Evolutionary conservation across 78 protist genomes (phyloP), one percentile per base, ranked within the genome.

Genomic region (Tieghemostelium lacteum): DNA sequence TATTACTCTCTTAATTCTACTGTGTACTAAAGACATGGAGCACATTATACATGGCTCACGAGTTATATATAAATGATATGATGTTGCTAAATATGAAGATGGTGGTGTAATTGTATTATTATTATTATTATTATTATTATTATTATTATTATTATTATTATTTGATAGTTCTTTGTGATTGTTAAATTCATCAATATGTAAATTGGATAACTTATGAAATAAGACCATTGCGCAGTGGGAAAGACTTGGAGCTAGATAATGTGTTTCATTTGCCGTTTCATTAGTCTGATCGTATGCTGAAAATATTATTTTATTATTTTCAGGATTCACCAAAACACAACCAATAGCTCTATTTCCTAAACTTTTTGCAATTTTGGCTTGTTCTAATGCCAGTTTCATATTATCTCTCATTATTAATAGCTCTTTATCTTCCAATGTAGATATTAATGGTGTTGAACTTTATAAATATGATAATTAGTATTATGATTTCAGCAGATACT

Each of bases 1-100:
- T 0, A 83, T 52, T 14, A 83, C 89, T 37, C 89, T 45, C 39
- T 83, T 69, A 22, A 83, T 61, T 57, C 89, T 66, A 39, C 71
- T 57, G 37, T 83, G 89, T 14, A 83, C 89, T 0, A 83, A 28
- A 2, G 89, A 75, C 89, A 83, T 83, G 3, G 89, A 83, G 31
- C 89, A 83, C 88, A 78, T 78, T 5, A 78, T 7, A 55, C 88
- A 78, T 7, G 88, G 88, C 36, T 78, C 88, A 40, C 66, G 66
- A 2, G 78, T 83, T 0, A 83, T 34, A 31, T 69, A 83, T 28
- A 83, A 57, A 42, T 55, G 73, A 26, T 42, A 52, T 6, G 6
- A 45, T 45, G 10, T 10, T 31, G 71, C 66, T 77, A 83, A 69
- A 1, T 69, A 2, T 42, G 78, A 83, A 1, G 89, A 77, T 39